Conservation (phyloP, 176 grass and related monocot genomes). For the Puccinellia tenuiflora region DNA sequence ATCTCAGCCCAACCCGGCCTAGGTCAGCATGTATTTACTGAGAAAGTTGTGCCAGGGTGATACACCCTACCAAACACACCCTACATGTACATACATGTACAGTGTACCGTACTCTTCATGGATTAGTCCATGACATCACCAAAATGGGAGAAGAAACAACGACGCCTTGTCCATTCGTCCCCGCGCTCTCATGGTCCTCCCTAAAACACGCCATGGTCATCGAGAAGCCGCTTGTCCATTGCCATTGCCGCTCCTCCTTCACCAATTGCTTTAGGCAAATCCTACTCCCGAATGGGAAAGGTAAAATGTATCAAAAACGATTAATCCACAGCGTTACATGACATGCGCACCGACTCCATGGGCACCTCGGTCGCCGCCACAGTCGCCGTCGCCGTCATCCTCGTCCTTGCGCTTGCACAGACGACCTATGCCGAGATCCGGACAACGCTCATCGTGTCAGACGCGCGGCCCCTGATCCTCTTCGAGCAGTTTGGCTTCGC, state of each 20-base stretch:
- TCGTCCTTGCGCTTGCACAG: slow-evolving; percentile 12
- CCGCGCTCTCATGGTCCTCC: slow-evolving; percentile 25
- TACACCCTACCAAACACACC: no score
- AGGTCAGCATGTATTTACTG: no score
- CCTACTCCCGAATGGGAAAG: not conserved
- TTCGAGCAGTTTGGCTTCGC: slow-evolving; percentile 69
- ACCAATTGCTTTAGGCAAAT: not conserved
- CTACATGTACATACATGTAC: no score
- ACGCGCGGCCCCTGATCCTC: slow-evolving; percentile 43
- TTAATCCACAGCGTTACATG: slow-evolving; percentile 5
- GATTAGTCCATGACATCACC: not conserved
- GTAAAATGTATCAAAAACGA: slow-evolving; percentile 1
- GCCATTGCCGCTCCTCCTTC: not conserved
- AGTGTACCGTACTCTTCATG: no score
- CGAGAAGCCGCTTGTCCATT: slow-evolving; percentile 15
- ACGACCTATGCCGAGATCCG: slow-evolving; percentile 39
- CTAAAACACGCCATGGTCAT: slow-evolving; percentile 48
- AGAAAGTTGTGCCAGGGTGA: no score
- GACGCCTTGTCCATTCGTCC: not conserved
- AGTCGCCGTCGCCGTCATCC: not conserved
- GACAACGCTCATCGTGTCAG: slow-evolving; percentile 31
- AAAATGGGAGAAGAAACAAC: not conserved
- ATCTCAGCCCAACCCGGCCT: no score
- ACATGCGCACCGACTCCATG: slow-evolving; percentile 24
- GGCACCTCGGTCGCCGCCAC: slow-evolving; percentile 10